These are phyloP conservation scores for Aspergillus fumigatiaffinis DNA, from an alignment of 2,329 filamentous ascomycete genomes.

Conservation along the genomic window DNA sequence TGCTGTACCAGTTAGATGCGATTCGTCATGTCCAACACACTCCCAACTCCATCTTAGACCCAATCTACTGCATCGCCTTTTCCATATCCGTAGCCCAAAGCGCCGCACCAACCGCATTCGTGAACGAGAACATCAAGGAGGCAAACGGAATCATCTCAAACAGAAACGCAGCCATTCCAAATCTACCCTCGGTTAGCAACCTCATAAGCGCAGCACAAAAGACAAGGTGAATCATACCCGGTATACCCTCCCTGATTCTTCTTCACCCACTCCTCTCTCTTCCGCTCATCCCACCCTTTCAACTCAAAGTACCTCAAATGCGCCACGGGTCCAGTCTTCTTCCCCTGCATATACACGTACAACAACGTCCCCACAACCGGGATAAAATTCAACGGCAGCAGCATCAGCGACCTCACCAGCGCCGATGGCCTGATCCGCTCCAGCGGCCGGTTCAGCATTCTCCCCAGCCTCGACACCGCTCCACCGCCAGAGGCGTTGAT, in stretches of 20 bases:
- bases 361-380: constrained; percentile 79
- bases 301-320: constrained; percentile 79
- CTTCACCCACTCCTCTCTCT: constrained; percentile 66
- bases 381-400: constrained; percentile 88
- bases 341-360: constrained; percentile 74
- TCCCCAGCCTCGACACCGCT: constrained; percentile 54
- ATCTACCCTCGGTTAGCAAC: constrained; percentile 23
- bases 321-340: constrained; percentile 50
- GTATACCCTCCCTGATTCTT: constrained; percentile 73
- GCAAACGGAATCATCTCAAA: constrained; percentile 81
- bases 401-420: constrained; percentile 74
- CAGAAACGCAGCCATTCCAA: constrained; percentile 74
- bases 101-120: constrained; percentile 86
- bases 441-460: constrained; percentile 54
- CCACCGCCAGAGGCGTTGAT: constrained; percentile 54
- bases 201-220: constrained; percentile 5
- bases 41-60: neutral
- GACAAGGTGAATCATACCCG: constrained; percentile 54
- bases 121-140: constrained; percentile 83
- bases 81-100: constrained; percentile 93
- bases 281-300: constrained; percentile 69
- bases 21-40: neutral
- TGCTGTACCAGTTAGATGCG: neutral
- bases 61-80: constrained; percentile 32
- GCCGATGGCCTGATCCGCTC: constrained; percentile 49